Base-by-base conservation (phyloP, 2,329 filamentous ascomycete genomes). In the Epichloe sp. region DNA sequence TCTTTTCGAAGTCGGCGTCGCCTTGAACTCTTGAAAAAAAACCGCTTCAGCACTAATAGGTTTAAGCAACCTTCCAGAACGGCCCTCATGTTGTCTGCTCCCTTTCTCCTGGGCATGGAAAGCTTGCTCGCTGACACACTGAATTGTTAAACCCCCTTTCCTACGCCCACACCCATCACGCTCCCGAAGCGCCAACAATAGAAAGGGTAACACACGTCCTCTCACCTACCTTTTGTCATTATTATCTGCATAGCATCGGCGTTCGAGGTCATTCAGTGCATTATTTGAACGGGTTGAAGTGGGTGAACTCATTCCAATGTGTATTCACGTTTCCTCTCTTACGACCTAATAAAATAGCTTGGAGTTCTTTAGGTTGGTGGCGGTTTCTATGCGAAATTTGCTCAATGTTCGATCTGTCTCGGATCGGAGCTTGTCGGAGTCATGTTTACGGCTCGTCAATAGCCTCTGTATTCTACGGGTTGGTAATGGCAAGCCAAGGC, bases 1-100 rank as follows among this genome's bases (percentile, higher is more conserved):
- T 41, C 66, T 85, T 49, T 70, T 82, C 15, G 78, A 83, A 62
- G 69, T 81, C 31, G 74, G 76, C 15, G 73, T 79, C 12, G 72
- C 74, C 23, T 62, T 80, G 43, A 77, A 71, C 54, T 72, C 74
- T 10, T 79, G 55, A 64, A 12, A 26, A 26, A 26, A 26, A 31
- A 31, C 31, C 31, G 31, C 31, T 31, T 31, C 31, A 31, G 31
- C 31, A 31, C 31, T 31, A 31, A 31, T 31, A 31, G 31, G 10
- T 31, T 11, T 4, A 31, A 11, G 31, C 31, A 31, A 11, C 31
- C 3, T 31, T 31, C 3, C 31, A 31, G 31, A 31, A 31, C 10
- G 31, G 31, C 31, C 31, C 31, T 31, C 31, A 11, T 31, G 11
- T 4, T 31, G 10, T 10, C 31, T 31, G 31, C 31, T 31, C 10